Evolutionary conservation across 257 asterid species (phyloP), one percentile per base, ranked within the genome.

Genomic region (Fraxinus quadrangulata): DNA sequence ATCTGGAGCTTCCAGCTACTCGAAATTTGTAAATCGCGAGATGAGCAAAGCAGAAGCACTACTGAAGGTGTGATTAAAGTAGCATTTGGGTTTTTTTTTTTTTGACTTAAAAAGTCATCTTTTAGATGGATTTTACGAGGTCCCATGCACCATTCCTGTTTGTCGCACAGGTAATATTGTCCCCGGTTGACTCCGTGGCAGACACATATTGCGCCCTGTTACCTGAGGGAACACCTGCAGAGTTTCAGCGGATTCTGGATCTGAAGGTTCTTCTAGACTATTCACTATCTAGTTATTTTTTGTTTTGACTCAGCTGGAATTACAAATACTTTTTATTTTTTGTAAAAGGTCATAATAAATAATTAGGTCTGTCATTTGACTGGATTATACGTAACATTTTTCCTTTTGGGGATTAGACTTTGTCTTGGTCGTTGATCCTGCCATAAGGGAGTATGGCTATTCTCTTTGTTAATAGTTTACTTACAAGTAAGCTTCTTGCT

Each of bases 41-140:
- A 96, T 93, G 98, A 96, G 99, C 97, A 96, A 96, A 88, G 99
- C 99, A 65, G 99, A 96, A 89, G 98, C 99, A 79, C 85, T 96
- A 66, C 83, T 96, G 78, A 96, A 96, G 97, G 98, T 92, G 77
- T 77, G 79, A 71, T 70, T 72, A 59, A 74, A 42, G 45, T 26
- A 36, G 17, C 28, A 23, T 21, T 36, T 56, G 24, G 3, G 1
- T 42, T 68, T n/a, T 61, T 31, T 31, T 33, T 56, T 77, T 33
- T 56, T 75, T 24, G 5, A 19, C 79, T 79, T 75, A 6, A 24
- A 75, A 13, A 34, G 73, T 23, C 71, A 28, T 37, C 76, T 68
- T 81, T 39, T 30, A 42, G 67, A 19, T 73, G 49, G 76, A 63
- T 40, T 73, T 63, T 72, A 68, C 49, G 40, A 75, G 70, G 70